phyloP scores from a whole-genome alignment of 805 yeast species.

The Groenewaldozyma salmanticensis region DNA sequence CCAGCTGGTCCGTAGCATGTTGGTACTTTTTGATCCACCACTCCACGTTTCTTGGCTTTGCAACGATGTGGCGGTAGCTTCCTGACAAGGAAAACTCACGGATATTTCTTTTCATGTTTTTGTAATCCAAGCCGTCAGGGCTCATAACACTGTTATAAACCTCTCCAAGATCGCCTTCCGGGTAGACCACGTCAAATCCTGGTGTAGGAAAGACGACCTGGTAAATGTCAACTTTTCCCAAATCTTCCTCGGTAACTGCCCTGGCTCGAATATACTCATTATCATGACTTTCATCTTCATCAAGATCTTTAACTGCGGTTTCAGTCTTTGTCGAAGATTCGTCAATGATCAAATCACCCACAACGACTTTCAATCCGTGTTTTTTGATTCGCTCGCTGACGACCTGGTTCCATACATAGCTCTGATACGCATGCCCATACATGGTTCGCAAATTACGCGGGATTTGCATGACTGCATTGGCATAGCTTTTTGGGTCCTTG shows the following conservation, averaged over 20 bases:
- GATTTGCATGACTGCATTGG: conserved; percentile 74
- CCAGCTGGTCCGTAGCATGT: conserved; percentile 57
- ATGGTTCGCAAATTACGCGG: conserved; percentile 87
- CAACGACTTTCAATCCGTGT: conserved; percentile 60
- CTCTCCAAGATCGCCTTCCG: conserved; percentile 52
- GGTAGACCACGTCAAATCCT: conserved; percentile 86
- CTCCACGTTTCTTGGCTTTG: conserved; percentile 54
- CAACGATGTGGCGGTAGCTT: conserved; percentile 66
- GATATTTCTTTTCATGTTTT: conserved; percentile 72
- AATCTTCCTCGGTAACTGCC: conserved; percentile 66
- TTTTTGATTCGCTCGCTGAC: conserved; percentile 66
- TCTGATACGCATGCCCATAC: conserved; percentile 97
- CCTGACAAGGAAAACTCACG: conserved; percentile 90
- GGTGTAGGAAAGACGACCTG: conserved; percentile 96
- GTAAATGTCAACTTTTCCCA: conserved; percentile 53
- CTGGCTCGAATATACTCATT: conserved; percentile 56
- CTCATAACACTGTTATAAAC: conserved; percentile 64
- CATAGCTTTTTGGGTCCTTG: conserved; percentile 47
- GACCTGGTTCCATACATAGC: conserved; percentile 86
- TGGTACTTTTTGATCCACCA: conserved; percentile 54
- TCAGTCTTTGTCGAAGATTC: conserved; percentile 16
- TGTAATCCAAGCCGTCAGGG: conserved; percentile 74
- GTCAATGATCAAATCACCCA: conserved; percentile 68
- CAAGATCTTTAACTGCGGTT: conserved; percentile 19
- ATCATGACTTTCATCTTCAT: conserved; percentile 53